phyloP scores from a whole-genome alignment of 305 asterid genomes.

The Salvia sclarea region DNA sequence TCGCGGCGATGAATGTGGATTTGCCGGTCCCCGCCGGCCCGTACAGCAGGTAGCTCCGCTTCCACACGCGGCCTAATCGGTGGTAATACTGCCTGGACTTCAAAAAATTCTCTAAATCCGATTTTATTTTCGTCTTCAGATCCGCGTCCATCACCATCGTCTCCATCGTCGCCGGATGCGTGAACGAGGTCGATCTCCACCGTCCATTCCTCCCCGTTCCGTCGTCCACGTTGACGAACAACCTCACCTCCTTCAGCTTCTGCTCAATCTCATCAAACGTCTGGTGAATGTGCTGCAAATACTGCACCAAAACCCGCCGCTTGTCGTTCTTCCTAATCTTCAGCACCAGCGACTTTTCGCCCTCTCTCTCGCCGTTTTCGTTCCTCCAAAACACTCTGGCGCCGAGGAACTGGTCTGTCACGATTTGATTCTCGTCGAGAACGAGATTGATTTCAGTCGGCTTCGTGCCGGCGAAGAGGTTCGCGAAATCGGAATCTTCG shows the following conservation, averaged over 20 bases:
- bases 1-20: slow-evolving; percentile 76
- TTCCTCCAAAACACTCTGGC: slow-evolving; percentile 67
- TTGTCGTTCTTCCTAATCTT: slow-evolving; percentile 68
- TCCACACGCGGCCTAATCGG: slow-evolving; percentile 86
- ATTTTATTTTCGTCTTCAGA: slow-evolving; percentile 69
- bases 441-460: slow-evolving; percentile 63
- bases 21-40: slow-evolving; percentile 86
- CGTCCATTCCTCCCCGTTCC: slow-evolving; percentile 53
- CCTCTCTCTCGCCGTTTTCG: slow-evolving; percentile 37
- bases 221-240: slow-evolving; percentile 59
- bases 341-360: slow-evolving; percentile 47
- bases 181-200: slow-evolving; percentile 69
- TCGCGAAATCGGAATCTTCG: slow-evolving; percentile 80
- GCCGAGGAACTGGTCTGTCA: slow-evolving; percentile 64
- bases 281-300: slow-evolving; percentile 64
- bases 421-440: slow-evolving; percentile 56
- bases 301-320: slow-evolving; percentile 63
- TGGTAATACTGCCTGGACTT: slow-evolving; percentile 81
- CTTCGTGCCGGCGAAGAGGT: slow-evolving; percentile 66
- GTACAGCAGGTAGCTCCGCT: slow-evolving; percentile 74
- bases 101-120: slow-evolving; percentile 67
- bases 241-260: slow-evolving; percentile 58
- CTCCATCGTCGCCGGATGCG: slow-evolving; percentile 81
- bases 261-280: slow-evolving; percentile 71
- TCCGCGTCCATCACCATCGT: slow-evolving; percentile 79